Base-by-base conservation (phyloP, 305 asterid genomes). In the Rubia balearica region DNA sequence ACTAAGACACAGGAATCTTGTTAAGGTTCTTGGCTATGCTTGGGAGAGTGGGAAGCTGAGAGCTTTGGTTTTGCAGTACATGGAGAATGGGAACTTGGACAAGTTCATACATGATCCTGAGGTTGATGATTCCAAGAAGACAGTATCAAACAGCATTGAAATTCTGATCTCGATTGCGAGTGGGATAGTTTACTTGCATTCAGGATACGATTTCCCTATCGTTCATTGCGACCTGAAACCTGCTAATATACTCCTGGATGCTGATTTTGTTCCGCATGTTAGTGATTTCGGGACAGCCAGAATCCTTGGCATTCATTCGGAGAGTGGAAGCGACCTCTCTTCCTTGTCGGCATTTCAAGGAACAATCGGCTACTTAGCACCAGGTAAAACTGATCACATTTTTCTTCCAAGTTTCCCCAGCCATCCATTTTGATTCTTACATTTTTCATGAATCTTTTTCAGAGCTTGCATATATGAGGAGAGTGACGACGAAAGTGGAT, bases 221-320 rank as follows among this genome's bases (percentile, higher is more conserved):
- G 97, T 88, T 70, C 98, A 92, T 77, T 88, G 96, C 33, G 98
- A 88, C 51, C 66, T 92, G 87, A 92, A 92, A 87, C 97, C 97
- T n/a, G 84, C 96, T 22, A 92, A 92, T 40, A 83, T 90, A 69
- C 96, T 92, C 30, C 67, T 90, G 62, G 96, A 92, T 63, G 76
- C 53, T 4, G 77, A 85, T 6, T 61, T 82, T 78, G 89, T 78
- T 73, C 91, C 91, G 65, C 96, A 75, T 80, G 90, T 90, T 11
- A 88, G 97, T 60, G 97, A 92, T 78, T 92, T 92, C 67, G 98
- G 98, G 66, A 90, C 96, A 0, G 91, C 97, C 7, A 73, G 97
- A 77, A 88, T 92, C 55, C 79, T 90, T 33, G 97, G 98, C 8
- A 48, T 87, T 69, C 84, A 78, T 80, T 73, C 72, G 6, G 91